A percentile compares a stretch with the other conserved stretches of the same genome.
These are phyloP conservation scores for Colletotrichum melonis DNA, from an alignment of 2,329 filamentous ascomycete species.

Conservation along the genomic window DNA sequence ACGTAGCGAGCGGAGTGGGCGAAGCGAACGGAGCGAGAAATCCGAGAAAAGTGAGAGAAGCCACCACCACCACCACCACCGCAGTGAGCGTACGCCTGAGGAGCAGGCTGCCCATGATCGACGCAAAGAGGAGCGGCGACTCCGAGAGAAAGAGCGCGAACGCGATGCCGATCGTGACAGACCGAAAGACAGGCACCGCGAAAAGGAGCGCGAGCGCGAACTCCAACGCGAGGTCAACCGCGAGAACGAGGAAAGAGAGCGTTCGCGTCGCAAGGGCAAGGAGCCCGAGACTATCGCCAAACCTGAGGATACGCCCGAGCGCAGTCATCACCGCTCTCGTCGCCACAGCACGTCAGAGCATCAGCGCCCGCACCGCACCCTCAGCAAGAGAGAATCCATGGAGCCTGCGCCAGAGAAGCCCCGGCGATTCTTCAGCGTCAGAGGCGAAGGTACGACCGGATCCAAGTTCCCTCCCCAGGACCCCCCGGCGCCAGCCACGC, in stretches of 20 bases:
- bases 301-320: conserved; percentile 34
- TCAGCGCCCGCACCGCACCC: conserved; percentile 39
- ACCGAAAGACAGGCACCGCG: conserved; percentile 17
- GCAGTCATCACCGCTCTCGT: conserved; percentile 52
- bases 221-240: conserved; percentile 1
- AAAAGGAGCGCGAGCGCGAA: conserved; percentile 43
- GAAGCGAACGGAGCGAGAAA: conserved; percentile 18
- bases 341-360: conserved; percentile 54
- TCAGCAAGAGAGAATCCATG: conserved; percentile 43
- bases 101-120: conserved; percentile 63
- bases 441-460: conserved; percentile 48
- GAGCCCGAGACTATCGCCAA: conserved; percentile 40
- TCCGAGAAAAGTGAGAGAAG: conserved; percentile 9
- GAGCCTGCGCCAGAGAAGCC: conserved; percentile 37
- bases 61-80: background rate
- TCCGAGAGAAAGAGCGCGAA: background rate
- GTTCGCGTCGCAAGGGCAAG: conserved; percentile 47
- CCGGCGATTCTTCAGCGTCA: conserved; percentile 57
- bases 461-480: conserved; percentile 37
- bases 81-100: conserved; percentile 54
- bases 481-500: conserved; percentile 28
- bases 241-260: conserved; percentile 18
- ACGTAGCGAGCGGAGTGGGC: conserved; percentile 43
- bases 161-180: conserved; percentile 1
- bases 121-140: conserved; percentile 48